Conservation (phyloP, 2,329 filamentous ascomycete species). For the Mycosphaerella arachidis region DNA sequence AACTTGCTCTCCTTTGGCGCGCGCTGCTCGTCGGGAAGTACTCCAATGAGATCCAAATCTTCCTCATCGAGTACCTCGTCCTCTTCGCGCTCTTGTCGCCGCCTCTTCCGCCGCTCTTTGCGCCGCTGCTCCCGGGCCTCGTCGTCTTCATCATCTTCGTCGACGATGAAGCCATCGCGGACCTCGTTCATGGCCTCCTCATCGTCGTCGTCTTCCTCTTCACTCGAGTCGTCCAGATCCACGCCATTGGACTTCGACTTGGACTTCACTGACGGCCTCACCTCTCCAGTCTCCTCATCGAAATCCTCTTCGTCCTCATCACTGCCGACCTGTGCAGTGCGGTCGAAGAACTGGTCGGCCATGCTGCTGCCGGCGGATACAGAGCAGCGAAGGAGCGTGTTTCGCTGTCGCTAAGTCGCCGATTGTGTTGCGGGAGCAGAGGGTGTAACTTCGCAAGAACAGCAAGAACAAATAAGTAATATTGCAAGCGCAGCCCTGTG, state of each 20-base stretch:
- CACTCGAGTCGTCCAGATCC: conserved; percentile 74
- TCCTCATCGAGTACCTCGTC: conserved; percentile 86
- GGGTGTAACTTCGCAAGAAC: neutral
- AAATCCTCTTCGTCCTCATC: conserved; percentile 82
- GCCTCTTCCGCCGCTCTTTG: conserved; percentile 71
- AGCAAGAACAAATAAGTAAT: neutral
- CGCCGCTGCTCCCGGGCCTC: conserved; percentile 55
- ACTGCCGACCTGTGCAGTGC: conserved; percentile 78
- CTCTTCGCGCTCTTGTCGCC: conserved; percentile 73
- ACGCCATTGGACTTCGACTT: conserved; percentile 37
- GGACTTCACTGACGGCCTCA: conserved; percentile 32
- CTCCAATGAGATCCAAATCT: conserved; percentile 90
- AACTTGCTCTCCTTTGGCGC: conserved; percentile 73
- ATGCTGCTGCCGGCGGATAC: conserved; percentile 8
- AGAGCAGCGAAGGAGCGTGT: conserved; percentile 2
- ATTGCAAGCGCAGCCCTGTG: neutral
- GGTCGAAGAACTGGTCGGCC: conserved; percentile 64
- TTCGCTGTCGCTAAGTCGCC: neutral
- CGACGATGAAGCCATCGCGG: conserved; percentile 87
- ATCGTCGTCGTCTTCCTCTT: conserved; percentile 81
- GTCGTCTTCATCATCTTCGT: conserved; percentile 75
- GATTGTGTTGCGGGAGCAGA: neutral
- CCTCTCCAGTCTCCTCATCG: conserved; percentile 68
- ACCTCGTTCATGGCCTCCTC: conserved; percentile 79
- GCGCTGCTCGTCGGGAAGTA: conserved; percentile 68